Base-by-base conservation (phyloP, 1,284 basidiomycete species). In the Amylostereum areolatum region DNA sequence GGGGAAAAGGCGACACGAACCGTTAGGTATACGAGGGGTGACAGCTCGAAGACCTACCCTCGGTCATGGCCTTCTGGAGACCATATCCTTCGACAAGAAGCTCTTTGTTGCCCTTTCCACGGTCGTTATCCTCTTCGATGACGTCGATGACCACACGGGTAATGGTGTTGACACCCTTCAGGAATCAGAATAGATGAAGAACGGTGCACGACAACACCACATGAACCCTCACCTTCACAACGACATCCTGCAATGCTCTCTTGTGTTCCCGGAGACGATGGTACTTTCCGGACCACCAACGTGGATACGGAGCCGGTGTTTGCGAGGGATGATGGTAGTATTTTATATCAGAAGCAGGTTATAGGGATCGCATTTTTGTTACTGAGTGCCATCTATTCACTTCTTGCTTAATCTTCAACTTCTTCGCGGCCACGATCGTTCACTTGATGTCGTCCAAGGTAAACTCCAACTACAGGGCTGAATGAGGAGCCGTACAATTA, bases 81-180 rank as follows among this genome's bases (percentile, higher is more conserved):
- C 97, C 97, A 66, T 99, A 97, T 7, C 97, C 97, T 74, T 98
- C 94, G 1, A 97, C 92, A 5, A 98, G 78, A 5, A 97, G 70
- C 60, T 92, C 87, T 61, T 92, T 90, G 58, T 90, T 88, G 8
- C 85, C 86, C 61, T 91, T 91, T 2, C 86, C 88, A 52, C 78
- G 75, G 2, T 70, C 66, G 53, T 91, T 85, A 45, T 89, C 81
- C 56, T 89, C 86, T 50, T 92, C 89, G 63, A 91, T 90, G 66
- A 92, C 89, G 60, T 92, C 92, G 64, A 98, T 96, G 60, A 98
- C 85, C 2, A 93, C 93, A 54, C 94, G 84, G 50, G 90, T 83
- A 55, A 97, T 88, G 3, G 82, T 83, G 0, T 86, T 75, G 5
- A 95, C 85, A 47, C 94, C 94, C 87, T 91, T 56, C 25, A 32